phyloP scores from a whole-genome alignment of 2,329 filamentous ascomycete genomes.

The Aureobasidium vineae region DNA sequence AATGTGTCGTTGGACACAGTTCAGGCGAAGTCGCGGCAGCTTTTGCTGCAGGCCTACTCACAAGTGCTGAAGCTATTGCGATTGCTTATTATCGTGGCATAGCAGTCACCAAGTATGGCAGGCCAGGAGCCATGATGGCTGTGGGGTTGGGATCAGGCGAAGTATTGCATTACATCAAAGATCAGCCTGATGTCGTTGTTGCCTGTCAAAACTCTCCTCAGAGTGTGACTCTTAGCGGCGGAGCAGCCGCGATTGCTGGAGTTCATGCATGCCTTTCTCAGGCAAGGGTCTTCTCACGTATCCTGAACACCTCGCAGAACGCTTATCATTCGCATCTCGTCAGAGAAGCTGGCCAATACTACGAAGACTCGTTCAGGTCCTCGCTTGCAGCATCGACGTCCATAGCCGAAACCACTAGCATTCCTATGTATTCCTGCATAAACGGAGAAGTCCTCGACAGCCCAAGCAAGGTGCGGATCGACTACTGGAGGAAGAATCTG shows the following conservation, averaged over 20 bases:
- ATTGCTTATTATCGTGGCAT: conserved; percentile 33
- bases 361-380: not conserved
- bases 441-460: not conserved
- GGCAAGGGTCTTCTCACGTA: not conserved
- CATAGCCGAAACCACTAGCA: not conserved
- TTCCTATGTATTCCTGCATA: conserved; percentile 5
- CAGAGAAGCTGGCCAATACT: not conserved
- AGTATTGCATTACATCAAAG: not conserved
- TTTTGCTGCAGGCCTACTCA: conserved; percentile 31
- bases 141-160: conserved; percentile 29
- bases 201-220: not conserved
- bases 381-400: not conserved
- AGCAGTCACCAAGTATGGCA: not conserved
- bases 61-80: conserved; percentile 27
- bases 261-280: not conserved
- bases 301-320: not conserved
- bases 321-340: not conserved
- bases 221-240: not conserved
- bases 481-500: not conserved
- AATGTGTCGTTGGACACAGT: conserved; percentile 35
- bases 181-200: not conserved
- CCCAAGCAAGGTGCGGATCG: not conserved
- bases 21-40: conserved; percentile 39
- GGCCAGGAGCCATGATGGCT: conserved; percentile 40
- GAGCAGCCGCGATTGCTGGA: not conserved